Percentiles rank a stretch among this genome's conserved stretches.
Evolutionary conservation across 2,329 filamentous ascomycete species (phyloP).

Genomic region (Alternaria panax): DNA sequence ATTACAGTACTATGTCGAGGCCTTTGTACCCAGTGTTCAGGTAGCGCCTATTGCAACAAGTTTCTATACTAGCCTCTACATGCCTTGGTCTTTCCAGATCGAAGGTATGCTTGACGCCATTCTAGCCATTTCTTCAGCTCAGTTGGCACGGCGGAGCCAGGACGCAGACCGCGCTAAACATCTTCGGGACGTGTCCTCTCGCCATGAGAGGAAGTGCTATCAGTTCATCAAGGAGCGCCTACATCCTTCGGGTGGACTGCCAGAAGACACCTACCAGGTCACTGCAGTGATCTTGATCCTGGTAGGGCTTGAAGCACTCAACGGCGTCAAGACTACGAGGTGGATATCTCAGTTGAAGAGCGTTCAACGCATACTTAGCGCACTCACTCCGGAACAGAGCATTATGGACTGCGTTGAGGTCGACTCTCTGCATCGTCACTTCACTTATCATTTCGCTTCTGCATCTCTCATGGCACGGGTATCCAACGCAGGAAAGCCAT

Average conservation of each 20-base stretch:
- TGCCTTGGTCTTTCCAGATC: conserved; percentile 47
- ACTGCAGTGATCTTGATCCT: conserved; percentile 44
- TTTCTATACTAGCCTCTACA: conserved; percentile 47
- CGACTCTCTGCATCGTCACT: conserved; percentile 46
- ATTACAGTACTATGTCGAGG: conserved; percentile 46
- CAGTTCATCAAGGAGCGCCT: conserved; percentile 43
- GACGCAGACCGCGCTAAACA: conserved; percentile 39
- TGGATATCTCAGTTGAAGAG: conserved; percentile 48
- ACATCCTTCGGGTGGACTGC: conserved; percentile 31
- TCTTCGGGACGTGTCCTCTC: conserved; percentile 38
- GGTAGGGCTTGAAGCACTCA: conserved; percentile 46
- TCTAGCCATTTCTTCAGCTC: conserved; percentile 45
- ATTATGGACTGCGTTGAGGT: conserved; percentile 40
- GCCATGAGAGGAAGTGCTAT: conserved; percentile 45
- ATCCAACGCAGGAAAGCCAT: conserved; percentile 22
- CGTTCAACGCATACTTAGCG: conserved; percentile 41
- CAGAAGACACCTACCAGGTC: conserved; percentile 44
- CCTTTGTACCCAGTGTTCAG: conserved; percentile 47
- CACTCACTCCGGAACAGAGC: conserved; percentile 33
- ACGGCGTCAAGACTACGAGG: conserved; percentile 43
- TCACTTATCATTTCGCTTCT: conserved; percentile 48
- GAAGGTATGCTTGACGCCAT: conserved; percentile 48
- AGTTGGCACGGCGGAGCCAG: conserved; percentile 41
- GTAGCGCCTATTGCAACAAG: conserved; percentile 45
- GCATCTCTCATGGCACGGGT: conserved; percentile 46